Evolutionary conservation across 805 yeast genomes (phyloP), one percentile per base, ranked within the genome.

Genomic region (Nakazawaea peltata): DNA sequence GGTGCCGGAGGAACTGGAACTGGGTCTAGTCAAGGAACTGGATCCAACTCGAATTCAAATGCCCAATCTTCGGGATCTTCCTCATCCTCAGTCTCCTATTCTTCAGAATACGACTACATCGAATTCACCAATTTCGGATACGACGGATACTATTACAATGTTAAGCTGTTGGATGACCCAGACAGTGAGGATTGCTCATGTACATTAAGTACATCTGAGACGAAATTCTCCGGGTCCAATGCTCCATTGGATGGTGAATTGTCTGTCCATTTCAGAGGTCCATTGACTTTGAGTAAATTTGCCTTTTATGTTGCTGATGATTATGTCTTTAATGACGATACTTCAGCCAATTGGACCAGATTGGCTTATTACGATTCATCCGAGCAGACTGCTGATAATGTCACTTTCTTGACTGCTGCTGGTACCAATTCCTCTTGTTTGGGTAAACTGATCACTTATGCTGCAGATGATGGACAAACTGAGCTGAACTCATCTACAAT

Each of bases 191-290:
- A 56, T 4, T 77, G 83, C 56, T 49, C 67, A 8, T 69, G 81
- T 48, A 59, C 54, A 21, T 44, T 62, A 24, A 57, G 65, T 39
- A 39, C 43, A 4, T 52, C 56, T n/a, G 51, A 59, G 40, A 56
- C 63, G 2, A 19, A 48, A 4, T 74, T 76, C 44, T 57, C 67
- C 8, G 90, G 90, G 17, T 39, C 71, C 16, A 72, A 77, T 48
- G 58, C 86, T 19, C 92, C 92, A 5, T 51, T 81, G 26, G 61
- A 79, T 51, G 77, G 70, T 45, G 87, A 76, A 51, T 62, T 81
- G 18, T 76, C 86, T 4, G 85, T 81, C 12, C 92, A 81, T 52
- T 73, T 81, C 54, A 70, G 92, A 59, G 92, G 92, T 30, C 92
- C 92, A 8, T 52, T 81, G 41, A 59, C 67, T 12, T 61, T 81